Evolutionary conservation across 1,284 basidiomycete species (phyloP).

Genomic region (Trichosporon coremiiforme): DNA sequence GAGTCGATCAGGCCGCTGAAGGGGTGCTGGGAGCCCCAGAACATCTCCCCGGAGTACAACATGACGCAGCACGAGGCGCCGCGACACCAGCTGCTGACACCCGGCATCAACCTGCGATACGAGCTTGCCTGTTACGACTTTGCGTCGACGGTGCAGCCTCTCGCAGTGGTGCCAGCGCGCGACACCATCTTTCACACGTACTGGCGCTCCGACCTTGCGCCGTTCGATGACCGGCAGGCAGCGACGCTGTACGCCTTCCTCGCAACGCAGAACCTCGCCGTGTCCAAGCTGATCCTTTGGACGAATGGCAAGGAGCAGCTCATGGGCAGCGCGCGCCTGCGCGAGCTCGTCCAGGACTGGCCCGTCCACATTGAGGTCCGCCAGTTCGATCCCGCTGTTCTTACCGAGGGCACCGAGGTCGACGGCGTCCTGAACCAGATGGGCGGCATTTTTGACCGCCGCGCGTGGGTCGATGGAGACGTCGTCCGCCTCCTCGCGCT

Average conservation of each 20-base stretch:
- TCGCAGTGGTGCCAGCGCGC: slow-evolving; percentile 44
- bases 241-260: slow-evolving; percentile 87
- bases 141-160: slow-evolving; percentile 68
- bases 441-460: slow-evolving; percentile 61
- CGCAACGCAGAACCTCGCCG: slow-evolving; percentile 73
- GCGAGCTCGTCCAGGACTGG: slow-evolving; percentile 63
- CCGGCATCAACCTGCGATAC: slow-evolving; percentile 71
- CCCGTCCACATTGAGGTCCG: slow-evolving; percentile 70
- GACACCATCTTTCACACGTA: slow-evolving; percentile 79
- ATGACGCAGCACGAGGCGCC: slow-evolving; percentile 65
- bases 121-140: slow-evolving; percentile 87
- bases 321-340: slow-evolving; percentile 56
- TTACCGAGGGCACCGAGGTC: slow-evolving; percentile 75
- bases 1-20: slow-evolving; percentile 56
- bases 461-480: slow-evolving; percentile 91
- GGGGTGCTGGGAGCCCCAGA: slow-evolving; percentile 69
- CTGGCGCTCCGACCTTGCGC: slow-evolving; percentile 80
- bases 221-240: slow-evolving; percentile 78
- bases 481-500: slow-evolving; percentile 77
- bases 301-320: slow-evolving; percentile 72
- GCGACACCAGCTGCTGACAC: slow-evolving; percentile 66
- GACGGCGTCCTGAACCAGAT: slow-evolving; percentile 60
- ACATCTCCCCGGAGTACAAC: slow-evolving; percentile 67
- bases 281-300: slow-evolving; percentile 76
- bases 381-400: slow-evolving; percentile 66